Evolutionary conservation across 768 basidiomycete species (phyloP), one percentile per base, ranked within the genome.

Genomic region (Xerocomellus intermedius): DNA sequence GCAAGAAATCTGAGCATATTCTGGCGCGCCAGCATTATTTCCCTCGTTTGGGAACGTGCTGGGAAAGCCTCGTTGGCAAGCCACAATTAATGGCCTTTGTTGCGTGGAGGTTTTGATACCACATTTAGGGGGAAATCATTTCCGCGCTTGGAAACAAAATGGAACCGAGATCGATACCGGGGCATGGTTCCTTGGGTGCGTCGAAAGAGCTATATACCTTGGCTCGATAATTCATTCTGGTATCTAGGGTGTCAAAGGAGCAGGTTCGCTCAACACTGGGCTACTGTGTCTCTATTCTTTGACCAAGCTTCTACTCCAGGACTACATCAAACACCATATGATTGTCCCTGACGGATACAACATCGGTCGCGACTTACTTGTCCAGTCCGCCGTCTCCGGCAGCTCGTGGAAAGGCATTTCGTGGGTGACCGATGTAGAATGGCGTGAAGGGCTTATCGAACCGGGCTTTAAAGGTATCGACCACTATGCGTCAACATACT

Each of bases 81-180:
- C 44, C 48, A 8, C 28, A 57, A 30, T 21, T 22, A 1, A 13
- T 32, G 10, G 12, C 48, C n/a, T 32, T 36, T 13, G 32, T 47
- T 16, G 8, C 36, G 26, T n/a, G 28, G n/a, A 21, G 8, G 30
- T 57, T 33, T 26, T 53, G 43, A 57, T 44, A 43, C 48, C 42
- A 30, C 21, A 28, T 48, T 24, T 64, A 79, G 91, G 91, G n/a
- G 92, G 91, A 2, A 86, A 94, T 54, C 93, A 94, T 66, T 94
- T 90, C 64, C 81, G 91, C 46, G 90, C 90, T 8, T 94, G 91
- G 91, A 85, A 83, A 64, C 91, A 94, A 77, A 91, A 92, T 60
- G 91, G 90, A 4, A 84, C 87, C 0, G 64, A 74, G 17, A 89
- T 81, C 0, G 75, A 85, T 62, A 87, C 82, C 45, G 83, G 86